Base-by-base conservation (phyloP, 177 flowering plant genomes). In the Vitis hybrid region DNA sequence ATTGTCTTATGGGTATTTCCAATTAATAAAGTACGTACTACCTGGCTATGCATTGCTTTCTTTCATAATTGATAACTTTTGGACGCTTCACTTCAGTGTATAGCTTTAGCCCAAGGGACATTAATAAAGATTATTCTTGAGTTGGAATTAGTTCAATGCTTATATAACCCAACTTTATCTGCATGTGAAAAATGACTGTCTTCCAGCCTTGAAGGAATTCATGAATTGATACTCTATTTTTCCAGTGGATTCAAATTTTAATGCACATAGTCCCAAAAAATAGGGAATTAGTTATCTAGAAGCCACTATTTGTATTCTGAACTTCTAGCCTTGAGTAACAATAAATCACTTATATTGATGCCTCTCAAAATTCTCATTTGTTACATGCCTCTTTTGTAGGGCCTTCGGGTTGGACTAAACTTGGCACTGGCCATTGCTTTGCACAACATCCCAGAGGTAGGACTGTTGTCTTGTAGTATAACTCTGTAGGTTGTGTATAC, bases 381-480 rank as follows among this genome's bases (percentile, higher is more conserved):
- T 61, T 67, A 0, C 30, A 17, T 69, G 21, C 61, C 52, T 72
- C 24, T 74, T 24, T 64, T 79, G 54, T 79, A 92, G 99, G 99
- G 97, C 64, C 90, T 93, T 72, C 91, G 92, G 11, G 94, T 95
- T 80, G 98, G 98, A 71, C 74, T 91, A 55, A 95, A 93, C 86
- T 83, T 93, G 85, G 99, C 98, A 15, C 72, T 95, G 67, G 99
- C 99, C 59, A 91, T 95, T 77, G 94, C 97, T 64, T 81, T 93
- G 82, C 99, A 93, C 85, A 95, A 95, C 80, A 91, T 93, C 27
- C 98, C 99, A 14, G 99, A 95, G 98, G 98, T 92, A 86, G 56
- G n/a, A 17, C 56, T 50, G 13, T 64, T 3, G 14, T 56, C 27
- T 30, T 30, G 27, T 58, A 3, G 4, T 60, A 3, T 14, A 49